These are phyloP conservation scores for Dactylella cylindrospora DNA, from an alignment of 2,329 filamentous ascomycete genomes.

Conservation along the genomic window DNA sequence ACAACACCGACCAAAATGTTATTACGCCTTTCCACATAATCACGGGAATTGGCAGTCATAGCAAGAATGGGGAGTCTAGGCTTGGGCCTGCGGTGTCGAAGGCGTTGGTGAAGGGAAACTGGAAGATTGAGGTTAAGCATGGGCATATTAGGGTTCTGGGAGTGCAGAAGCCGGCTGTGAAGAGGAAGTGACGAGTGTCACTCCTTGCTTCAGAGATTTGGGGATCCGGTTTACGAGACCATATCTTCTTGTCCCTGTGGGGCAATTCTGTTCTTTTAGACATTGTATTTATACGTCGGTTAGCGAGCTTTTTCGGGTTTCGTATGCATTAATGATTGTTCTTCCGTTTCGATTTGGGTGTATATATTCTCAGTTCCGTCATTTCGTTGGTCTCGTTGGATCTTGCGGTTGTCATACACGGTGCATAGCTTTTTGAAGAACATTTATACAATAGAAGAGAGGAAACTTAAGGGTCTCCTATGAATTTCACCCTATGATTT, in stretches of 20 bases:
- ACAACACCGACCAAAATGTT: conserved; percentile 31
- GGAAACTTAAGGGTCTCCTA: too few relatives aligned
- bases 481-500: too few relatives aligned
- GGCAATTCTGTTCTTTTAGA: neutral
- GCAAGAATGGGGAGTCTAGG: conserved; percentile 45
- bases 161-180: conserved; percentile 19
- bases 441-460: too few relatives aligned
- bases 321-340: neutral
- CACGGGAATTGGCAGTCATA: conserved; percentile 47
- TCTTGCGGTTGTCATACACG: neutral
- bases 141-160: conserved; percentile 47
- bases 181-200: neutral
- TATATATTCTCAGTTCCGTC: neutral
- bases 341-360: conserved; percentile 2
- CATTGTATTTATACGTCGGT: conserved; percentile 1
- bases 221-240: neutral
- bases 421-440: too few relatives aligned
- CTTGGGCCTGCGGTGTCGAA: conserved; percentile 46
- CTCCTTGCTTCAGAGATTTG: neutral
- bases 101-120: conserved; percentile 47
- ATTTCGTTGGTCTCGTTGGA: neutral
- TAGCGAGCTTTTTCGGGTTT: conserved; percentile 1
- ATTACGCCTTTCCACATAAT: conserved; percentile 46
- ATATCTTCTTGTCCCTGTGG: neutral
- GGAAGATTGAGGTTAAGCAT: conserved; percentile 46